Evolutionary conservation across 495 filamentous ascomycete genomes (phyloP), one percentile per base, ranked within the genome.

Genomic region (Hypomontagnella submonticulosa): DNA sequence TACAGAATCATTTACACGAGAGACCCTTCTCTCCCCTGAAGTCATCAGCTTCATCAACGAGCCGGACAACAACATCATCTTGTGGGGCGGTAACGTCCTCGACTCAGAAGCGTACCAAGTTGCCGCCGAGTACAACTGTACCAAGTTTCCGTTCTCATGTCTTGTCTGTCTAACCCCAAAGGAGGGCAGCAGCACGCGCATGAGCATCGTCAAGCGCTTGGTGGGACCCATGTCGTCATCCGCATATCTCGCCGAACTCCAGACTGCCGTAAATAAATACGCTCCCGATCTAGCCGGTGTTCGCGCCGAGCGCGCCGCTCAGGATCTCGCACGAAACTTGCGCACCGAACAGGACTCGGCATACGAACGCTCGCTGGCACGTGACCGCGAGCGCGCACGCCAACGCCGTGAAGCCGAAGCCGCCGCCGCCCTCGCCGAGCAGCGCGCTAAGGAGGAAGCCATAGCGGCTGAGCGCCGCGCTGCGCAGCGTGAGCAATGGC

Each of bases 51-150:
- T 90, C 59, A 68, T 98, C 71, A 89, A 85, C 53, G 83, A 92
- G 59, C 83, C 87, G 2, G 77, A 80, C 34, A 90, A 93, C 71
- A 89, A 90, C 63, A 84, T 97, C 38, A 79, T 97, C 2, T 72
- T 98, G 3, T 99, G 95, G 95, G 92, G 87, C 15, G 95, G 96
- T 15, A 96, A 89, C 60, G 89, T 98, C 1, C 87, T 90, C 63
- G 95, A 99, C 70, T 87, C 92, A 4, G 95, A 99, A 75, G 90
- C 93, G 4, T 97, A 96, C 73, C 92, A 97, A 73, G 92, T 97
- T 19, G 85, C 92, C 32, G 85, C 84, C 32, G 89, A 91, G 27
- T 85, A 98, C 54, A 86, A 87, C 67, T 92, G 89, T 74, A 94
- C 89, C 66, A 95, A 95, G 70, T 97, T 92, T 71, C 95, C 95